Conservation (phyloP, 106 monocot species). For the Acorus calamus region DNA sequence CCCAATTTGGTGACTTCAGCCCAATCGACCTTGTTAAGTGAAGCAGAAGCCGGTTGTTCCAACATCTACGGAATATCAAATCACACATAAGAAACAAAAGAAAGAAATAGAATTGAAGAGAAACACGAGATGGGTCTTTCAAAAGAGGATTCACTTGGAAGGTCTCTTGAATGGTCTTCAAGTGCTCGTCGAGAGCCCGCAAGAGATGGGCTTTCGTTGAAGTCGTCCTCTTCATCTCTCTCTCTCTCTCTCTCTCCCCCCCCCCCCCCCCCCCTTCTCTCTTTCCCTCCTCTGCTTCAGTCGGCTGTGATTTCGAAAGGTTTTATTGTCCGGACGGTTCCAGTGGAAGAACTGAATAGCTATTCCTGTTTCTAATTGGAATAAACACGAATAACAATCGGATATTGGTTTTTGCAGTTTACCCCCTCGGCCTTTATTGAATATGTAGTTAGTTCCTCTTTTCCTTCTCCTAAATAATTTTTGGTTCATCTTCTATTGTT, state of each 20-base stretch:
- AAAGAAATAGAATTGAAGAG: not conserved
- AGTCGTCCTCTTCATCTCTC: slow-evolving; percentile 14
- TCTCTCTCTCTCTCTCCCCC: slow-evolving; percentile 7
- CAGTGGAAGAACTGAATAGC: too few relatives aligned
- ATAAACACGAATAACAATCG: too few relatives aligned
- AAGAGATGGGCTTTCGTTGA: slow-evolving; percentile 6
- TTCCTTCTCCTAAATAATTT: too few relatives aligned
- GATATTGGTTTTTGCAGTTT: too few relatives aligned
- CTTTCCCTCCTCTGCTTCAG: not conserved
- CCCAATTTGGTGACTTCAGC: slow-evolving; percentile 42
- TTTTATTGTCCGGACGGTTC: too few relatives aligned
- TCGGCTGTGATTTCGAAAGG: too few relatives aligned
- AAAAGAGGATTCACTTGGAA: slow-evolving; percentile 15
- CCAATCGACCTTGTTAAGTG: slow-evolving; percentile 47
- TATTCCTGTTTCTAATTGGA: too few relatives aligned
- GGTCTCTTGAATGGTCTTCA: slow-evolving; percentile 19
- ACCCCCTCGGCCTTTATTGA: too few relatives aligned
- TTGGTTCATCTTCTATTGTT: too few relatives aligned
- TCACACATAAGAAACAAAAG: not conserved
- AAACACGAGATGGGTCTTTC: not conserved
- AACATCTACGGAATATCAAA: slow-evolving; percentile 26
- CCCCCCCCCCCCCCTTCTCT: not conserved
- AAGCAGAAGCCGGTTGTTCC: slow-evolving; percentile 24
- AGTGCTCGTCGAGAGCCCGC: slow-evolving; percentile 13
- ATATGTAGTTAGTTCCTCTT: too few relatives aligned